Evolutionary conservation across 1,139 yeast genomes (phyloP).

Genomic region (Geotrichum histeridarum): DNA sequence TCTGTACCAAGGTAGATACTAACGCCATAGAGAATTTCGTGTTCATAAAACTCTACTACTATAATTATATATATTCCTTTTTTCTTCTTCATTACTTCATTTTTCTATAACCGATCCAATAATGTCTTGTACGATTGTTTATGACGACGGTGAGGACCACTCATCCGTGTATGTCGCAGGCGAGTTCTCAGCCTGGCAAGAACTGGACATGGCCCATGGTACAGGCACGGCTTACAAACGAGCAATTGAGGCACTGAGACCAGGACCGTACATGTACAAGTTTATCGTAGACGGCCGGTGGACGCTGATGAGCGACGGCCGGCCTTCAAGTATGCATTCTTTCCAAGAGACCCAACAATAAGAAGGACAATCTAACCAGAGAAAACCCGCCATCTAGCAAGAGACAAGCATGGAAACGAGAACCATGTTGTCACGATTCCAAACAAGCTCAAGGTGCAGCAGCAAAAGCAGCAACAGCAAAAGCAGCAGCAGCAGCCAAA

Average conservation of each 20-base stretch:
- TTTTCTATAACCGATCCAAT: background rate
- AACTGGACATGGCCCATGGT: slow-evolving; percentile 20
- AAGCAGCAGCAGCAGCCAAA: background rate
- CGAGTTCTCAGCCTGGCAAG: slow-evolving; percentile 37
- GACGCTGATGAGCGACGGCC: slow-evolving; percentile 28
- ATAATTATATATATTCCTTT: background rate
- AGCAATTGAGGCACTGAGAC: slow-evolving; percentile 22
- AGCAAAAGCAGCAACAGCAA: background rate
- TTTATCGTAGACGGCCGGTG: slow-evolving; percentile 39
- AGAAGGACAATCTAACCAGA: too few species aligned
- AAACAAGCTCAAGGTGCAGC: background rate
- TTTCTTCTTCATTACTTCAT: background rate
- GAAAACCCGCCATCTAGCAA: background rate
- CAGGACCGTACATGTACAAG: slow-evolving; percentile 36
- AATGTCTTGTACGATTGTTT: slow-evolving; percentile 10
- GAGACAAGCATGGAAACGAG: slow-evolving; percentile 11
- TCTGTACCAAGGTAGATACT: too few species aligned
- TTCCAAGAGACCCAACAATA: background rate
- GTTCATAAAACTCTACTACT: too few species aligned
- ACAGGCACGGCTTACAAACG: slow-evolving; percentile 20
- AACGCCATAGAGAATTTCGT: too few species aligned
- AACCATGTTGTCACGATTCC: slow-evolving; percentile 15
- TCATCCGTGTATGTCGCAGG: slow-evolving; percentile 36
- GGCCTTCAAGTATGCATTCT: slow-evolving; percentile 23
- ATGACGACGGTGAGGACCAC: slow-evolving; percentile 28